These are phyloP conservation scores for Chimonanthus salicifolius DNA, from an alignment of 164 flowering plant genomes.

Conservation along the genomic window DNA sequence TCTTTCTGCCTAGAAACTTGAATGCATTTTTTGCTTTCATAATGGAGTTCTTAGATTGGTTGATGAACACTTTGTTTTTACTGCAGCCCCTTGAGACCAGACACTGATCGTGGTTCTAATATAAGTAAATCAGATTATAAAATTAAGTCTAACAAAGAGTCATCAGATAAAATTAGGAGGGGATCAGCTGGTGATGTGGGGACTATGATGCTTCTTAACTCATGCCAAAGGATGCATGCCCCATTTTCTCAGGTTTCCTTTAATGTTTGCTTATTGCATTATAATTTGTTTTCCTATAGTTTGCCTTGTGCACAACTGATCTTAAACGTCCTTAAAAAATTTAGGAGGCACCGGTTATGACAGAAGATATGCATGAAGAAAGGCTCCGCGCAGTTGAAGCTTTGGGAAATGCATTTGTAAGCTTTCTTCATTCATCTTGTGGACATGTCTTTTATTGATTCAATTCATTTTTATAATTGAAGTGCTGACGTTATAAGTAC, in stretches of 20 bases:
- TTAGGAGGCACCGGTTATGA: slow-evolving; percentile 93
- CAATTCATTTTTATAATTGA: neutral
- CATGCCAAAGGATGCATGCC: slow-evolving; percentile 73
- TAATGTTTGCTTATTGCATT: neutral
- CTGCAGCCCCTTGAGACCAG: slow-evolving; percentile 8
- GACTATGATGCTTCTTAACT: slow-evolving; percentile 85
- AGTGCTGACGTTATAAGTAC: no score
- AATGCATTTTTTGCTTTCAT: no score
- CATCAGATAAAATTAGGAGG: slow-evolving; percentile 36
- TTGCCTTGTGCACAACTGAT: neutral
- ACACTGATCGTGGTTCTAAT: slow-evolving; percentile 16
- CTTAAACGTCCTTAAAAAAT: neutral
- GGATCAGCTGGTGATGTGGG: slow-evolving; percentile 80
- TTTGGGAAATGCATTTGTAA: slow-evolving; percentile 73
- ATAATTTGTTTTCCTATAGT: neutral
- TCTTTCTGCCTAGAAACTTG: no score
- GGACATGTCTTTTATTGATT: neutral
- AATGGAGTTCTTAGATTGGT: no score
- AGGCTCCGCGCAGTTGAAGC: slow-evolving; percentile 80
- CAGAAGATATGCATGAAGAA: slow-evolving; percentile 99
- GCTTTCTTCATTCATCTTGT: slow-evolving; percentile 17
- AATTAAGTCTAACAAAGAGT: slow-evolving; percentile 18
- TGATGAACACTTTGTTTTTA: no score
- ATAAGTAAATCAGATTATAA: slow-evolving; percentile 3
- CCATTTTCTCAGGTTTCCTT: slow-evolving; percentile 77